Evolutionary conservation across 352 stramenopile species (phyloP).

Genomic region (Salisapilia sapeloensis): DNA sequence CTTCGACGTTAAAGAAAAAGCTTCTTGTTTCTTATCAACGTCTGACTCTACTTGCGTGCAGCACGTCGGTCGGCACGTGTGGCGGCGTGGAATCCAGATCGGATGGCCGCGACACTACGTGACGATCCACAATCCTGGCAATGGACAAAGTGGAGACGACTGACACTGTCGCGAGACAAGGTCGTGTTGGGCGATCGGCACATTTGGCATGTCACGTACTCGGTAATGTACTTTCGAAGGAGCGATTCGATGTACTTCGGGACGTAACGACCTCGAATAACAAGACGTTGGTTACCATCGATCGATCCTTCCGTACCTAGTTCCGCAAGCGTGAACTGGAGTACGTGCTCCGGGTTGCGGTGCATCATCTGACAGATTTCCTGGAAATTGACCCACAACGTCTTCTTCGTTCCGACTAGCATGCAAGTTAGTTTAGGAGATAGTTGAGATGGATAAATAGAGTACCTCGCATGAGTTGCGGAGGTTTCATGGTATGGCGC

Average conservation of each 20-base stretch:
- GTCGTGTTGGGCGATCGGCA: constrained; percentile 97
- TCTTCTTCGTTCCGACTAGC: constrained; percentile 94
- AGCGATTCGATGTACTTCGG: constrained; percentile 99
- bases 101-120: constrained; percentile 93
- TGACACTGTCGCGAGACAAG: constrained; percentile 92
- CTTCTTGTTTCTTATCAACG: constrained; percentile 2
- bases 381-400: constrained; percentile 98
- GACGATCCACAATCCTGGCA: constrained; percentile 96
- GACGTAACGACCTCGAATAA: constrained; percentile 96
- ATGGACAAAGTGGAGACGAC: constrained; percentile 95
- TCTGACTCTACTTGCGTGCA: constrained; percentile 75
- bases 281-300: constrained; percentile 96
- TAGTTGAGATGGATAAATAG: background rate
- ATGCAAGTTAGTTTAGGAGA: constrained; percentile 6
- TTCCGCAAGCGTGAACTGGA: constrained; percentile 98
- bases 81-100: constrained; percentile 96
- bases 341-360: constrained; percentile 95
- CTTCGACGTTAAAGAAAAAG: no score
- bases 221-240: constrained; percentile 98
- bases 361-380: constrained; percentile 98
- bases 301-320: constrained; percentile 98
- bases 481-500: constrained; percentile 81
- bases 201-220: constrained; percentile 99
- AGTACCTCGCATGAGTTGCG: constrained; percentile 66
- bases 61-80: constrained; percentile 73